phyloP scores from a whole-genome alignment of 1,284 basidiomycete genomes.

The Filobasidium uniguttulatum region DNA sequence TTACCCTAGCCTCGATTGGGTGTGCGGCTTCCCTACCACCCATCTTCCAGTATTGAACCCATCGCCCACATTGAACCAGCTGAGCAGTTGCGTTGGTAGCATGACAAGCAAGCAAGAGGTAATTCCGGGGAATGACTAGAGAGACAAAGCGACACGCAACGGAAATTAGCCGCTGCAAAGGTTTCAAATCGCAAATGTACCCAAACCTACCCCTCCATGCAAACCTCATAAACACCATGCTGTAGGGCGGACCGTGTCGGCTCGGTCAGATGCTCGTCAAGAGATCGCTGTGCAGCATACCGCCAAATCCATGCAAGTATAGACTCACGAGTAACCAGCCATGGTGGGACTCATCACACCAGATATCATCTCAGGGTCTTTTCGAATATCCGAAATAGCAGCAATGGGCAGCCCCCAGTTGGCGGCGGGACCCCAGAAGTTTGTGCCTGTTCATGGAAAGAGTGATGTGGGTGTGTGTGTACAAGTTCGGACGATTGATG shows the following conservation, averaged over 20 bases:
- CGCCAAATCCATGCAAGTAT: neutral
- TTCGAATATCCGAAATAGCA: constrained; percentile 70
- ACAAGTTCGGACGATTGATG: neutral
- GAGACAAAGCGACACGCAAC: neutral
- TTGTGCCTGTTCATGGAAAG: constrained; percentile 50
- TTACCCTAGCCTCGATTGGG: constrained; percentile 10
- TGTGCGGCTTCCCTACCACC: constrained; percentile 18
- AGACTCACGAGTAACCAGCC: constrained; percentile 72
- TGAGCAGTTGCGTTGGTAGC: constrained; percentile 80
- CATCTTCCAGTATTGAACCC: constrained; percentile 66
- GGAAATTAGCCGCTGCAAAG: neutral
- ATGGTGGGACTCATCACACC: constrained; percentile 79
- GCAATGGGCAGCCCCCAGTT: constrained; percentile 95
- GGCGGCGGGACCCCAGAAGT: constrained; percentile 92
- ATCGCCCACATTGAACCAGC: constrained; percentile 63
- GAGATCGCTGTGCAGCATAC: neutral
- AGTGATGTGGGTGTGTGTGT: neutral
- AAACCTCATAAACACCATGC: constrained; percentile 88
- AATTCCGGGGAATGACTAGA: constrained; percentile 76
- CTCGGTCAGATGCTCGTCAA: neutral
- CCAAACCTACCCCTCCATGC: constrained; percentile 52
- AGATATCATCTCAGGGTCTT: constrained; percentile 90
- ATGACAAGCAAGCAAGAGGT: constrained; percentile 86
- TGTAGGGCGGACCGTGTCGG: constrained; percentile 28
- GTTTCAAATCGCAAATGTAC: neutral